Base-by-base conservation (phyloP, 2,329 filamentous ascomycete genomes). In the Xylariaceae sp. region DNA sequence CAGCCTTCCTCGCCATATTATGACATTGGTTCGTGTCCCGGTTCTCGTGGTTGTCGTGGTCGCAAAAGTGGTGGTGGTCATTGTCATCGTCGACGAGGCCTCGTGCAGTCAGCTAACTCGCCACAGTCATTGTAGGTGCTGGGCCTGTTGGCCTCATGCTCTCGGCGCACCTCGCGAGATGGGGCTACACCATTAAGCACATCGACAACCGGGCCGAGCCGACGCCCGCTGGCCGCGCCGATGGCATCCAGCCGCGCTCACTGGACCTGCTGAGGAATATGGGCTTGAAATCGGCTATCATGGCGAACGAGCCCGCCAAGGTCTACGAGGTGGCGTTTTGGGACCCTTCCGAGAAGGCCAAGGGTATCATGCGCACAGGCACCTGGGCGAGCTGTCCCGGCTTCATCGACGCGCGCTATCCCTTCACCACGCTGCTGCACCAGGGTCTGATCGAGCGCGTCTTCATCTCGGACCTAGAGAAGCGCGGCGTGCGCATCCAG, bases 181-280 rank as follows among this genome's bases (percentile, higher is more conserved):
- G 88, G 86, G 89, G 89, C 14, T 95, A 94, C 69, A 87, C 78
- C 58, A 86, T 95, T 60, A 94, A 90, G 68, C 87, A 94, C 62
- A 87, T 94, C 53, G 89, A 94, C 63, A 94, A 93, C 61, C 75
- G 88, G 38, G 70, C 86, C 2, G 83, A 90, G 51, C 88, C 88
- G 12, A 94, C 88, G 10, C 54, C 77, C 3, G 94, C 87, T 14
- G 88, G 88, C 33, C 83, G 88, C 44, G 89, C 88, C 36, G 88
- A 94, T 60, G 88, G 87, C 42, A 93, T 95, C 37, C 88, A 94
- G 63, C 88, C 88, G 23, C 80, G 89, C 24, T 93, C 88, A 0
- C 69, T 93, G 16, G 88, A 94, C 49, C 73, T 94, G 12, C 68
- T 94, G 30, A 78, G 83, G 33, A 94, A 94, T 54, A 86, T 94